A percentile compares a stretch with the other conserved stretches of the same genome.
Conservation (phyloP, 495 filamentous ascomycete species). For the Penicillium bialowiezense region DNA sequence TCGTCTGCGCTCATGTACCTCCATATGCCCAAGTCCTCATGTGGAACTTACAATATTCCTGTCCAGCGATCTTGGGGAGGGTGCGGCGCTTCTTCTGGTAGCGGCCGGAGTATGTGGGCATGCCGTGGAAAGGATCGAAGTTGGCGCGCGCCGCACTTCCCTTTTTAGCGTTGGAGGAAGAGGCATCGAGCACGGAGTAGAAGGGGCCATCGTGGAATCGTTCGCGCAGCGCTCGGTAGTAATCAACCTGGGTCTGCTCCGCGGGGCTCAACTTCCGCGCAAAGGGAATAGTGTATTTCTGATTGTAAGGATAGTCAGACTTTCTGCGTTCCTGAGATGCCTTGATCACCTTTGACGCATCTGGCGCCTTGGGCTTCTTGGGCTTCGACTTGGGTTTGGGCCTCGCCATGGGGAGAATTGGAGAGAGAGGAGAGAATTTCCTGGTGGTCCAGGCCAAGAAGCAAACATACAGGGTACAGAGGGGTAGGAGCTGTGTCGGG, state of each 20-base stretch:
- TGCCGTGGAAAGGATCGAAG: constrained; percentile 59
- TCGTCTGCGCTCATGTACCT: too few relatives aligned
- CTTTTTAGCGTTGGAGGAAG: constrained; percentile 40
- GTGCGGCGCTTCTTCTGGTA: constrained; percentile 53
- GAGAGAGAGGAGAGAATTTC: neutral
- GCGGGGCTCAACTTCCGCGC: constrained; percentile 28
- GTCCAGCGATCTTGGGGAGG: constrained; percentile 47
- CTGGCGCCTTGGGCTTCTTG: too few relatives aligned
- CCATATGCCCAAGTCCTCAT: too few relatives aligned
- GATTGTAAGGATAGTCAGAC: neutral
- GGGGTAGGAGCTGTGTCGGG: constrained; percentile 43
- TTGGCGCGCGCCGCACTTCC: constrained; percentile 35
- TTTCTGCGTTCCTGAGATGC: too few relatives aligned
- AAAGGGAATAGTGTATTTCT: constrained; percentile 40
- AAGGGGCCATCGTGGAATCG: constrained; percentile 54
- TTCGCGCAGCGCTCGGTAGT: constrained; percentile 48
- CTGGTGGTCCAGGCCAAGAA: constrained; percentile 2
- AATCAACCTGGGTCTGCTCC: constrained; percentile 41
- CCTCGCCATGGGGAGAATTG: neutral
- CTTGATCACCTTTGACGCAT: too few relatives aligned
- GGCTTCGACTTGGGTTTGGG: too few relatives aligned
- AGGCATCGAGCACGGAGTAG: constrained; percentile 54
- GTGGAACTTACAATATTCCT: constrained; percentile 45
- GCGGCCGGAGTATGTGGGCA: constrained; percentile 55
- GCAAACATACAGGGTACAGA: constrained; percentile 38